Conservation (phyloP, 208 protist species). For the Acanthamoeba triangularis region DNA sequence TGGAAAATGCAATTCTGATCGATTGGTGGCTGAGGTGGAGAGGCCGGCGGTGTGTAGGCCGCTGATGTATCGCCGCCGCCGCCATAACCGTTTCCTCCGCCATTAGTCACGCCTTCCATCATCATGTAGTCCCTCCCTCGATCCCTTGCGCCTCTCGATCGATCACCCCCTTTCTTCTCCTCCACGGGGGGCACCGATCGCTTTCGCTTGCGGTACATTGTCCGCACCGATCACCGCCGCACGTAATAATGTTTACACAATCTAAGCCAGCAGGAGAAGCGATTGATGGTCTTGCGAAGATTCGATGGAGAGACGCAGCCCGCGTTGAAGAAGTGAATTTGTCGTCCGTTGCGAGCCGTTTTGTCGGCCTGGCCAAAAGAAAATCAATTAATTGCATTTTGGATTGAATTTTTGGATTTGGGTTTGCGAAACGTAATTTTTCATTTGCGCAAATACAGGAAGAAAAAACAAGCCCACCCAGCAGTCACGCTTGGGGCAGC, state of each 20-base stretch:
- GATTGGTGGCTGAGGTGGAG: constrained; percentile 4
- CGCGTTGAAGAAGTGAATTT: too few species aligned
- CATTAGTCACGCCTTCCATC: background rate
- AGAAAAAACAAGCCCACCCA: background rate
- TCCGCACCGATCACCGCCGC: background rate
- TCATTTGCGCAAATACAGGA: background rate
- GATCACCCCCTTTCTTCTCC: background rate
- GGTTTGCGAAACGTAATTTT: background rate
- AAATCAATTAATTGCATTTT: background rate
- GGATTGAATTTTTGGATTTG: background rate
- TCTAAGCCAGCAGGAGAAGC: too few species aligned
- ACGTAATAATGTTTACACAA: too few species aligned
- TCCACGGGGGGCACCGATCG: constrained; percentile 13
- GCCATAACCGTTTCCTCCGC: background rate
- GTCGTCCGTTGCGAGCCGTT: too few species aligned
- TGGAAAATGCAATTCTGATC: constrained; percentile 44
- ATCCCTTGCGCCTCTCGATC: background rate
- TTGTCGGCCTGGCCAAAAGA: too few species aligned
- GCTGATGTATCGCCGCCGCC: background rate
- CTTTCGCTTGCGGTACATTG: constrained; percentile 32
- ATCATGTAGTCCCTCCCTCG: background rate
- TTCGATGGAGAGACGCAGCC: too few species aligned
- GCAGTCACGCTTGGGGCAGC: background rate
- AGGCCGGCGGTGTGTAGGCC: background rate
- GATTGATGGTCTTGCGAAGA: too few species aligned